Conservation (phyloP, 2,329 filamentous ascomycete genomes). For the Scytalidium sp. region DNA sequence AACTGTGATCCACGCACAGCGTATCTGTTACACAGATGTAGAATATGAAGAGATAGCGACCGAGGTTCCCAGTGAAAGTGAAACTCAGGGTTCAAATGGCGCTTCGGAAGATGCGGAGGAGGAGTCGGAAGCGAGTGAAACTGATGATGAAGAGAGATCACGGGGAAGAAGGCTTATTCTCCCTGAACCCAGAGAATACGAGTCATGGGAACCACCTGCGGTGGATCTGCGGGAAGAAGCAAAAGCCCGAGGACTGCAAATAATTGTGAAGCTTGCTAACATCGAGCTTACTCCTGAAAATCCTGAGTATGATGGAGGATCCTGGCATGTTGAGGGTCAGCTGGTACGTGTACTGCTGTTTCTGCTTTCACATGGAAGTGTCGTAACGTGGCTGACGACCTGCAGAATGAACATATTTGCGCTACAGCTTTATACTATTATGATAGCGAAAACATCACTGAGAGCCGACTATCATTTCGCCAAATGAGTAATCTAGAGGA, state of each 20-base stretch:
- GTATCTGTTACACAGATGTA: conserved; percentile 8
- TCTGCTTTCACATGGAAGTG: not conserved
- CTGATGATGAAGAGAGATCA: conserved; percentile 1
- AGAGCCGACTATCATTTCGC: conserved; percentile 39
- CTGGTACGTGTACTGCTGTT: conserved; percentile 2
- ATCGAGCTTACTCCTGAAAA: conserved; percentile 54
- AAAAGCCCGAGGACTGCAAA: conserved; percentile 42
- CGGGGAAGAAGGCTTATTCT: not conserved
- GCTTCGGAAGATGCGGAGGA: conserved; percentile 11
- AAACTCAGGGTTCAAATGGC: conserved; percentile 2
- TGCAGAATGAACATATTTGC: conserved; percentile 50
- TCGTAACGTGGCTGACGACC: conserved; percentile 14
- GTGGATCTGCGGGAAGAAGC: conserved; percentile 16
- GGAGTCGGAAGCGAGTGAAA: conserved; percentile 8
- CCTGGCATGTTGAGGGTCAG: conserved; percentile 38
- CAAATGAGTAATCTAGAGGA: conserved; percentile 17
- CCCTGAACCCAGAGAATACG: conserved; percentile 11
- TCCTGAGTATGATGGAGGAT: conserved; percentile 40
- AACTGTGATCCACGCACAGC: not conserved
- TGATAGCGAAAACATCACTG: conserved; percentile 45
- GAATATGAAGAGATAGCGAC: conserved; percentile 19
- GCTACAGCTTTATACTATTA: conserved; percentile 51
- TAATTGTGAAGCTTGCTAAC: conserved; percentile 56
- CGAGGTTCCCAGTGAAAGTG: conserved; percentile 24
- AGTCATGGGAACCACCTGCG: not conserved